Percentiles rank a stretch among this genome's conserved stretches.
phyloP scores from a whole-genome alignment of 352 stramenopile genomes.

The Phytophthora cactorum region DNA sequence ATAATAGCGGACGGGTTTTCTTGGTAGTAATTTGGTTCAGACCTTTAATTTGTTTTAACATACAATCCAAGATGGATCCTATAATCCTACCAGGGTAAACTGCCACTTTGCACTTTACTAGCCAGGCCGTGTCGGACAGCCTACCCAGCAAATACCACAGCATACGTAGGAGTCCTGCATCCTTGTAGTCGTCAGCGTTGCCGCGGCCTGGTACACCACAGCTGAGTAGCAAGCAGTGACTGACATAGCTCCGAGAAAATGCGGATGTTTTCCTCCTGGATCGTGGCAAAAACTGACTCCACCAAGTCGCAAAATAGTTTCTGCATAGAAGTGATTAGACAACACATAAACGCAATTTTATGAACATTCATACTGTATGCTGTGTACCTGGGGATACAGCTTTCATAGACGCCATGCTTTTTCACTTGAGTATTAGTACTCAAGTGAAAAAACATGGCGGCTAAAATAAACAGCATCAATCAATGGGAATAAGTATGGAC shows the following conservation, averaged over 20 bases:
- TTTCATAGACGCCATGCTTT: too few relatives aligned
- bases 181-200: not conserved
- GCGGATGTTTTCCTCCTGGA: conserved; percentile 73
- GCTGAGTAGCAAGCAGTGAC: conserved; percentile 47
- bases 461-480: too few relatives aligned
- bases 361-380: not conserved
- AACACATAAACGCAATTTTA: not conserved
- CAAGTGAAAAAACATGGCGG: too few relatives aligned
- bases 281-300: conserved; percentile 64
- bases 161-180: not conserved
- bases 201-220: not conserved
- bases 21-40: too few relatives aligned
- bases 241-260: conserved; percentile 70
- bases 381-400: conserved; percentile 62
- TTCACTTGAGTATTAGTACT: too few relatives aligned
- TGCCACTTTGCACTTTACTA: not conserved
- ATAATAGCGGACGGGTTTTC: too few relatives aligned
- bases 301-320: conserved; percentile 85
- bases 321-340: conserved; percentile 30
- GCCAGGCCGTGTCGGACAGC: not conserved
- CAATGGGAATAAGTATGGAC: too few relatives aligned
- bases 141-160: not conserved
- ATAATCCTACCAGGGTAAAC: too few relatives aligned
- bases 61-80: too few relatives aligned
- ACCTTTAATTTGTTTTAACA: too few relatives aligned